phyloP scores from a whole-genome alignment of 1,284 basidiomycete species.

The Leucocoprinus gongylophorus region DNA sequence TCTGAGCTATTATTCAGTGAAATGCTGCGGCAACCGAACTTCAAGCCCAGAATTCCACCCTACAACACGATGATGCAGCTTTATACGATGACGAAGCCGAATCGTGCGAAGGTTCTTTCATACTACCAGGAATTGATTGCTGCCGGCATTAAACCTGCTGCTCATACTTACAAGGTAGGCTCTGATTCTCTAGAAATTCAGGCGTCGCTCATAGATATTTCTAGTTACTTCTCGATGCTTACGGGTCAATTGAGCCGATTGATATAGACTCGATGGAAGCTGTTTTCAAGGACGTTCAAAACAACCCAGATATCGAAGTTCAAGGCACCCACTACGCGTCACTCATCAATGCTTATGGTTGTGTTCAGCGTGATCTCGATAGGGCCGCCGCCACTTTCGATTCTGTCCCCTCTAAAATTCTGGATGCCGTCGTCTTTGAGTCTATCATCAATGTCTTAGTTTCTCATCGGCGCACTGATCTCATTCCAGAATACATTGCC shows the following conservation, averaged over 20 bases:
- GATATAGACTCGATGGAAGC: constrained; percentile 72
- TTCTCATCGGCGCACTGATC: constrained; percentile 71
- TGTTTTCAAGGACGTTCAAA: constrained; percentile 59
- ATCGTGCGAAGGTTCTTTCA: constrained; percentile 68
- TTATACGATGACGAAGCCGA: constrained; percentile 85
- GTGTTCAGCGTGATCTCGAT: constrained; percentile 71
- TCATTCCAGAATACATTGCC: constrained; percentile 65
- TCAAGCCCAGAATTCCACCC: constrained; percentile 87
- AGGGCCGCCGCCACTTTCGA: constrained; percentile 78
- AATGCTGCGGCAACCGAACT: constrained; percentile 72
- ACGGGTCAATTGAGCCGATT: constrained; percentile 82
- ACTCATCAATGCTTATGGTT: constrained; percentile 88
- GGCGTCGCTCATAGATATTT: constrained; percentile 14
- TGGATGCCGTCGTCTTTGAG: constrained; percentile 87
- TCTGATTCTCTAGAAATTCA: constrained; percentile 1
- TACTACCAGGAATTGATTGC: constrained; percentile 71
- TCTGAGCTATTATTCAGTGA: constrained; percentile 84
- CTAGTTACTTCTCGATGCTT: constrained; percentile 85
- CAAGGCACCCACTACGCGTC: constrained; percentile 90
- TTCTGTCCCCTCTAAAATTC: constrained; percentile 46
- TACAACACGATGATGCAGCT: constrained; percentile 99
- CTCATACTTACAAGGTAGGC: constrained; percentile 86
- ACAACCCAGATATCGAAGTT: constrained; percentile 49
- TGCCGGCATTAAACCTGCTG: constrained; percentile 66
- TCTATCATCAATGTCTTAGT: constrained; percentile 86